These are phyloP conservation scores for Acacia pycnantha DNA, from an alignment of 331 rosid genomes.

Conservation along the genomic window DNA sequence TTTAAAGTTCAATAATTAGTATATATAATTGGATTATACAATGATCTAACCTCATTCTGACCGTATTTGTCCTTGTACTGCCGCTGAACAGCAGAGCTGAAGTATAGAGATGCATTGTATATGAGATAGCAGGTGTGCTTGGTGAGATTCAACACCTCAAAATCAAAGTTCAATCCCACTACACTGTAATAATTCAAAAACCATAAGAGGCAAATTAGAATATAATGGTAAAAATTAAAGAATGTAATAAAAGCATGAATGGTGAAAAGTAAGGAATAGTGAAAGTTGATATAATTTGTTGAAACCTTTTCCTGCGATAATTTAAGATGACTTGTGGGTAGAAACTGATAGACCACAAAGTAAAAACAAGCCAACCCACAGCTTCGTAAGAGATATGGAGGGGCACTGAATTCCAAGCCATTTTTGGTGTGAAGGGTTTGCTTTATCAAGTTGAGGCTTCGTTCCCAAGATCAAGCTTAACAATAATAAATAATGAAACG, in stretches of 20 bases:
- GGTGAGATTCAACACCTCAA: conserved; percentile 65
- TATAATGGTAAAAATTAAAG: no score
- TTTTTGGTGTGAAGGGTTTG: background rate
- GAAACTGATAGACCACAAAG: conserved; percentile 70
- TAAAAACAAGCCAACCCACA: conserved; percentile 82
- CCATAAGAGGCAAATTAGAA: no score
- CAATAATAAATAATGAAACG: no score
- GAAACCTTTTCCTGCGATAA: conserved; percentile 48
- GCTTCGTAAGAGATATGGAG: conserved; percentile 60
- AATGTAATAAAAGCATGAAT: no score
- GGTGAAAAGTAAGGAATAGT: no score
- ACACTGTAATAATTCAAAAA: conserved; percentile 40
- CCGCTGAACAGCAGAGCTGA: conserved; percentile 61
- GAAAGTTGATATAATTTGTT: no score
- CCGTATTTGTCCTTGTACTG: conserved; percentile 73
- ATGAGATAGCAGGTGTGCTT: conserved; percentile 73
- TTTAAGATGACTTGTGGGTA: conserved; percentile 87
- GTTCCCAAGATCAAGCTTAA: no score
- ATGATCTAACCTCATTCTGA: conserved; percentile 42
- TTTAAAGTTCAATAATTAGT: no score
- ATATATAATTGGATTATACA: no score
- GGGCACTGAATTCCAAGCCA: conserved; percentile 81
- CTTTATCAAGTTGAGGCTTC: no score
- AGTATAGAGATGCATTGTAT: conserved; percentile 68
- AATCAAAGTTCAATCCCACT: conserved; percentile 88